Percentiles rank a stretch among this genome's conserved stretches.
Evolutionary conservation across 345 rosid species (phyloP).

Genomic region (Murraya koenigii): DNA sequence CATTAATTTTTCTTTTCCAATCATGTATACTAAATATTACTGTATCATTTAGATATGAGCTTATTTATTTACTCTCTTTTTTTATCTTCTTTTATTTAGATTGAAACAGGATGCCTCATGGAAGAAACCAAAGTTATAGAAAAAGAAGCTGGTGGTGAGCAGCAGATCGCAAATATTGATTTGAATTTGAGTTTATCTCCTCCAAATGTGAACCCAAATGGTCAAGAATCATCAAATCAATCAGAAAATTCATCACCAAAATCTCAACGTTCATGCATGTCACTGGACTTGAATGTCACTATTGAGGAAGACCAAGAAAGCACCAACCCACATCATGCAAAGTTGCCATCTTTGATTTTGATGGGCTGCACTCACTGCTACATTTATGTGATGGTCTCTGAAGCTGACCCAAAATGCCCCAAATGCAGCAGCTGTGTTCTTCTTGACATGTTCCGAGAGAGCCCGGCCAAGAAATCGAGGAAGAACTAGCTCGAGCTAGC

Average conservation of each 20-base stretch:
- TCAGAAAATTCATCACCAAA: slow-evolving; percentile 5
- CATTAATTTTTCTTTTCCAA: not conserved
- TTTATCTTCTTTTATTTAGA: not conserved
- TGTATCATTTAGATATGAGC: not conserved
- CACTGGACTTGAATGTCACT: not conserved
- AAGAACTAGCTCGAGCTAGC: not conserved
- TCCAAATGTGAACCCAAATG: not conserved
- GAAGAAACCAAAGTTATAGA: not conserved
- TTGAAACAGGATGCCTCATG: not conserved
- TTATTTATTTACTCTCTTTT: not conserved
- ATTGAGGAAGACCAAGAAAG: not conserved
- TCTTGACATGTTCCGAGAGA: slow-evolving; percentile 16
- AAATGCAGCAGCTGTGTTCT: slow-evolving; percentile 20
- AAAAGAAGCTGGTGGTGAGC: not conserved
- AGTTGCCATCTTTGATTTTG: slow-evolving; percentile 19
- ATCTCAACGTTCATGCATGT: slow-evolving; percentile 7
- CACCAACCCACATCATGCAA: not conserved
- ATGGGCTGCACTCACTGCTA: slow-evolving; percentile 35
- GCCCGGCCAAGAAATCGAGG: not conserved
- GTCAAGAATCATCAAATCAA: not conserved
- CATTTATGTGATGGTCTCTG: slow-evolving; percentile 36
- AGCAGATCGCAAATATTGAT: not conserved
- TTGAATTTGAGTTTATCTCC: not conserved
- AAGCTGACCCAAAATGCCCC: slow-evolving; percentile 30
- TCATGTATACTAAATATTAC: not conserved